Evolutionary conservation across 2,329 filamentous ascomycete genomes (phyloP).

Genomic region (Chaetomiaceae sp.): DNA sequence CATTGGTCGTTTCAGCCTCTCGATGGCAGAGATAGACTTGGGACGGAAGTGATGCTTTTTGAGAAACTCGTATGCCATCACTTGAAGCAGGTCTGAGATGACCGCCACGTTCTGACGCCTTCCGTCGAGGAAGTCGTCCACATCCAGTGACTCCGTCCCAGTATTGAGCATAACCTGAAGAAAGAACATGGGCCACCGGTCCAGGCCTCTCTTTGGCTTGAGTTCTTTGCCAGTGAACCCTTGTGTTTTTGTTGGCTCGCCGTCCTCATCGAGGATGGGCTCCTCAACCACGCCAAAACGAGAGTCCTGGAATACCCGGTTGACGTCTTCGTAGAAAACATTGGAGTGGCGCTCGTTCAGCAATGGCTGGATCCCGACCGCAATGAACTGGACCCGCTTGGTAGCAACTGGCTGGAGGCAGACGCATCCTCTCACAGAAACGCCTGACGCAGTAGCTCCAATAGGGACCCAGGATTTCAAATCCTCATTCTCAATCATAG

Average conservation of each 20-base stretch:
- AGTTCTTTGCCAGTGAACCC: slow-evolving; percentile 48
- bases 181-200: slow-evolving; percentile 86
- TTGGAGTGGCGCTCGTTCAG: slow-evolving; percentile 51
- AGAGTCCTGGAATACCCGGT: slow-evolving; percentile 70
- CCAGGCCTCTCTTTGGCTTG: slow-evolving; percentile 60
- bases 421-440: slow-evolving; percentile 66
- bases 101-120: slow-evolving; percentile 46
- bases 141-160: slow-evolving; percentile 3
- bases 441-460: slow-evolving; percentile 56
- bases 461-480: slow-evolving; percentile 63
- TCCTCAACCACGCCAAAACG: slow-evolving; percentile 64
- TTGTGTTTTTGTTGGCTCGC: slow-evolving; percentile 37
- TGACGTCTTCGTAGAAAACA: slow-evolving; percentile 71
- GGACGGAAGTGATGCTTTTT: slow-evolving; percentile 66
- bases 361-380: slow-evolving; percentile 67
- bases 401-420: slow-evolving; percentile 66
- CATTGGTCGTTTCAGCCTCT: slow-evolving; percentile 9
- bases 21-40: slow-evolving; percentile 28
- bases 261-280: slow-evolving; percentile 33
- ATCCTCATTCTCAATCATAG: slow-evolving; percentile 51
- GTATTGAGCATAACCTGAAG: slow-evolving; percentile 54
- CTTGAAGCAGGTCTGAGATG: slow-evolving; percentile 60
- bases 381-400: slow-evolving; percentile 74
- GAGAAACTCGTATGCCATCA: slow-evolving; percentile 69
- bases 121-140: slow-evolving; percentile 41